Percentiles rank a stretch among this genome's conserved stretches.
These are phyloP conservation scores for Myxozyma nipponensis DNA, from an alignment of 805 yeast genomes.

Conservation along the genomic window DNA sequence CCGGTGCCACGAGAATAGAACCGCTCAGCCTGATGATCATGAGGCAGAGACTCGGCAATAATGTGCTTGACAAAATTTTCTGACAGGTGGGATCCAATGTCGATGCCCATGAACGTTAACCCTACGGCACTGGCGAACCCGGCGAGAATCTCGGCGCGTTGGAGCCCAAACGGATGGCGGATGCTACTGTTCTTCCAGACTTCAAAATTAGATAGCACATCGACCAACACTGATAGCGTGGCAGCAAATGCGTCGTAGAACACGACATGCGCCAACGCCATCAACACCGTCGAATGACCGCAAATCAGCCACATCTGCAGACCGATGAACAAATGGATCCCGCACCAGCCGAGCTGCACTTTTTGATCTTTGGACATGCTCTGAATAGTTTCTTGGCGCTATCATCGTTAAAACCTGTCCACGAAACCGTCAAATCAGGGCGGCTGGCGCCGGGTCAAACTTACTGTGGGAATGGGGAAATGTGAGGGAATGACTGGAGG, in stretches of 20 bases:
- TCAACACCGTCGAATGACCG: slow-evolving; percentile 52
- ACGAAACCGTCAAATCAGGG: neutral
- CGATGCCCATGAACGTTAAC: slow-evolving; percentile 85
- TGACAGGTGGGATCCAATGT: slow-evolving; percentile 76
- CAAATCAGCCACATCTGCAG: slow-evolving; percentile 58
- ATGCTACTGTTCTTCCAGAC: slow-evolving; percentile 84
- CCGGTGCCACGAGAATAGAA: slow-evolving; percentile 16
- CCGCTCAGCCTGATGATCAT: slow-evolving; percentile 24
- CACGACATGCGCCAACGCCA: slow-evolving; percentile 79
- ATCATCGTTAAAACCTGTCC: neutral
- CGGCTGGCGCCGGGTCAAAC: no score
- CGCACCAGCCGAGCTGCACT: slow-evolving; percentile 55
- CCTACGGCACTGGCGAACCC: slow-evolving; percentile 86
- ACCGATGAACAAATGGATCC: slow-evolving; percentile 54
- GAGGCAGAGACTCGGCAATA: slow-evolving; percentile 16
- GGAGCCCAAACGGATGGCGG: slow-evolving; percentile 86
- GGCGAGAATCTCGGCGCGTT: slow-evolving; percentile 81
- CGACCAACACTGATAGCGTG: slow-evolving; percentile 62
- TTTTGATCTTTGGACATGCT: slow-evolving; percentile 60
- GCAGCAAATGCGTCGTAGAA: slow-evolving; percentile 85
- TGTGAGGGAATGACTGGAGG: slow-evolving; percentile 59
- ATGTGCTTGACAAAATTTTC: slow-evolving; percentile 52
- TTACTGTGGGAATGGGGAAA: slow-evolving; percentile 67
- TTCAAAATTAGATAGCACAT: slow-evolving; percentile 82
- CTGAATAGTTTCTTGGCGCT: slow-evolving; percentile 53